Conservation (phyloP, 208 protist species). For the Trichomonas gallinae region DNA sequence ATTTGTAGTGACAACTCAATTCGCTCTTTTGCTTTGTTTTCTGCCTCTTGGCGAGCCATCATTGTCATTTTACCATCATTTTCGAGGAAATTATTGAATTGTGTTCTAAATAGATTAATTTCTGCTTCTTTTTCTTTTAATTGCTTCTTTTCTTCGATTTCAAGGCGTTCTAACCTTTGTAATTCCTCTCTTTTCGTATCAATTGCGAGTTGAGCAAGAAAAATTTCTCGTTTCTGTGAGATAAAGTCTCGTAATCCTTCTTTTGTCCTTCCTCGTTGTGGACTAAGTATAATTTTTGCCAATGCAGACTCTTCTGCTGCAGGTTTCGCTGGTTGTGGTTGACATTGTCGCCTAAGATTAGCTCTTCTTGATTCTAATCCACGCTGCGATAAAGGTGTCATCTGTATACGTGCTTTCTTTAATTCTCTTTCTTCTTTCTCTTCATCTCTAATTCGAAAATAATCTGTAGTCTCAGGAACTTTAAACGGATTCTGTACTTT, state of each 20-base stretch:
- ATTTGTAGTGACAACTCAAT: background rate
- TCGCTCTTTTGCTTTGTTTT: background rate
- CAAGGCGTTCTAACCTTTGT: background rate
- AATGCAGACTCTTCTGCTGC: background rate
- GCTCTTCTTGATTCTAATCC: background rate
- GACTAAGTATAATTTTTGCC: background rate
- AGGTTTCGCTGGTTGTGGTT: background rate
- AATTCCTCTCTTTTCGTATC: conserved; percentile 11
- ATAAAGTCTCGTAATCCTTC: background rate
- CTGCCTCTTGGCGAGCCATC: background rate
- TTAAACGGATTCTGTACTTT: background rate
- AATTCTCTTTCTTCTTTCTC: background rate
- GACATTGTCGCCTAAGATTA: background rate
- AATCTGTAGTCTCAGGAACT: background rate
- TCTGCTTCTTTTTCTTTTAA: background rate
- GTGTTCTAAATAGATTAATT: background rate
- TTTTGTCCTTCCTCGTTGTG: background rate
- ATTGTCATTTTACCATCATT: background rate
- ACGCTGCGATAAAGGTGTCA: background rate
- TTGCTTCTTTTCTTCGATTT: background rate
- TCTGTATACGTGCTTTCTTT: background rate
- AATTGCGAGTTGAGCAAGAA: background rate
- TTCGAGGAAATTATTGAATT: background rate
- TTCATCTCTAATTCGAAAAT: background rate
- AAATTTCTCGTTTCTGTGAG: background rate